Conservation (phyloP, 78 protist genomes). For the Dictyostelium firmibasis region DNA sequence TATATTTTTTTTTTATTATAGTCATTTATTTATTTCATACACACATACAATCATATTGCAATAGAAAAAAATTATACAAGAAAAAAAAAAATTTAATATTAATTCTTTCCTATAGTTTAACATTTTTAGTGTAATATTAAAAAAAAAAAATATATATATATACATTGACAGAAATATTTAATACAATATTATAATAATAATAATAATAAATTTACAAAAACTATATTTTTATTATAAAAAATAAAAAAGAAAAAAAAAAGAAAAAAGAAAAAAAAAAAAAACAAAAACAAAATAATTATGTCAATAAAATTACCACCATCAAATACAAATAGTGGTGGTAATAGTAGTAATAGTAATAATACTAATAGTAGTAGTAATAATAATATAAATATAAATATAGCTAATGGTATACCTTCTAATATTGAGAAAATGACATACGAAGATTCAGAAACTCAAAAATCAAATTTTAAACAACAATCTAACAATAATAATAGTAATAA, state of each 20-base stretch:
- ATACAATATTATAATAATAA: too few species aligned
- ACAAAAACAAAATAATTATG: not conserved
- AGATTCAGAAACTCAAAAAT: not conserved
- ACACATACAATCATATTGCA: not conserved
- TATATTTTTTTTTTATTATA: not conserved
- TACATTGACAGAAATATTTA: too few species aligned
- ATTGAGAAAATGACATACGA: not conserved
- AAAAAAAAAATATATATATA: too few species aligned
- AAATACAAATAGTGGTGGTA: not conserved
- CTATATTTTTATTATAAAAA: too few species aligned
- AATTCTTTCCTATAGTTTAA: not conserved
- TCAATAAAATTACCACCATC: not conserved
- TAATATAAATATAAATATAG: not conserved
- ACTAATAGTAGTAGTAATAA: not conserved
- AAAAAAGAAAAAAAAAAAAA: not conserved
- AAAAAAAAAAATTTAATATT: not conserved
- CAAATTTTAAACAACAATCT: not conserved
- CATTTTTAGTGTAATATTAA: not conserved
- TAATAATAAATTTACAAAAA: too few species aligned
- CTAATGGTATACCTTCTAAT: not conserved
- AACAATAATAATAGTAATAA: not conserved
- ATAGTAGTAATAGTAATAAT: not conserved
- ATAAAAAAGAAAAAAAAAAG: not conserved
- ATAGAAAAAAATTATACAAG: not conserved
- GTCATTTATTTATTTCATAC: not conserved